Evolutionary conservation across 108 stramenopile genomes (phyloP).

Genomic region (Skeletonema menzelii): DNA sequence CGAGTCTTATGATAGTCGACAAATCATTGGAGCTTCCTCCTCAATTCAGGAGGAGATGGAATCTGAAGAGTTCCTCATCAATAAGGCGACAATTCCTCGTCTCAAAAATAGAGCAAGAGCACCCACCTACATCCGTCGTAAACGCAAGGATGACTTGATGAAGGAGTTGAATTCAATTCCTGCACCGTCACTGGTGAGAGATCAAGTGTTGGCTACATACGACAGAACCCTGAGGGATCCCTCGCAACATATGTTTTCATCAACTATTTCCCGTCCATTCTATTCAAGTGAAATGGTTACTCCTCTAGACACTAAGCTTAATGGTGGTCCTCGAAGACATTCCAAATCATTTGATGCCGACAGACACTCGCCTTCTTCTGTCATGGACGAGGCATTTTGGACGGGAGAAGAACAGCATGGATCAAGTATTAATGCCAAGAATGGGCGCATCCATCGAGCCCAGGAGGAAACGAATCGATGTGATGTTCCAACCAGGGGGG

Average conservation of each 20-base stretch:
- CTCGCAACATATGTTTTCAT: background rate
- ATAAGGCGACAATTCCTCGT: background rate
- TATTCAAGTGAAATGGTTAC: background rate
- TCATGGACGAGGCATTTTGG: background rate
- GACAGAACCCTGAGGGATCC: background rate
- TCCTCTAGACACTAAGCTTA: background rate
- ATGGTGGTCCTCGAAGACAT: background rate
- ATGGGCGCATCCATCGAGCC: background rate
- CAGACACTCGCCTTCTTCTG: background rate
- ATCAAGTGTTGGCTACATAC: background rate
- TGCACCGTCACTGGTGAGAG: background rate
- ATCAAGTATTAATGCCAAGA: background rate
- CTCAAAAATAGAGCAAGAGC: conserved; percentile 4
- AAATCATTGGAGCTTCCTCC: background rate
- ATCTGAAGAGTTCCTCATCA: background rate
- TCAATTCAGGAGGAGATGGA: background rate
- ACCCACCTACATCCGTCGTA: background rate
- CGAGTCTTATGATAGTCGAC: background rate
- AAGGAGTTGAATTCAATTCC: conserved; percentile 2
- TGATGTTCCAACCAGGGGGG: background rate
- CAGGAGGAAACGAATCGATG: background rate
- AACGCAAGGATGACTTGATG: background rate
- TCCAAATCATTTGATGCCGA: background rate
- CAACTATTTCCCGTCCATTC: background rate
- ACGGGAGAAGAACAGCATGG: background rate